Evolutionary conservation across 2,329 filamentous ascomycete species (phyloP).

Genomic region (Gaeumannomyces sp.): DNA sequence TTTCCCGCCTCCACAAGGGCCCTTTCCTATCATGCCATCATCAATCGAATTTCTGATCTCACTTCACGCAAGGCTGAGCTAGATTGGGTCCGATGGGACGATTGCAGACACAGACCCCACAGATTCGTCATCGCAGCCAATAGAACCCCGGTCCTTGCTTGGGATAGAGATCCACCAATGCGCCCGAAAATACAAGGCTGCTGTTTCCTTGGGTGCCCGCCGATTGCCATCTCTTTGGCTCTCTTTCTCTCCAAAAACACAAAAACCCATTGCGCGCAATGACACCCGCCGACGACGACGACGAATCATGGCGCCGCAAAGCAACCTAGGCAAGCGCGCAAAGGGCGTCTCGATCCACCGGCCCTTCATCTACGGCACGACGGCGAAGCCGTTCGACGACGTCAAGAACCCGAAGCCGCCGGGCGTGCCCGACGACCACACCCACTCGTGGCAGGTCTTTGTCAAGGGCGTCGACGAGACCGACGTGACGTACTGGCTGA

Average conservation of each 20-base stretch:
- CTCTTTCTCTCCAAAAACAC: background rate
- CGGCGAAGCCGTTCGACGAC: constrained; percentile 73
- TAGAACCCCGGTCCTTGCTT: background rate
- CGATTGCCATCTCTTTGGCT: background rate
- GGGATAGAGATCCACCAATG: background rate
- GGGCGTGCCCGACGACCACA: constrained; percentile 80
- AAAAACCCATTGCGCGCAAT: background rate
- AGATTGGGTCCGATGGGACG: background rate
- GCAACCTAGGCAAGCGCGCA: constrained; percentile 54
- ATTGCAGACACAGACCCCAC: background rate
- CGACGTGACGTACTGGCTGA: constrained; percentile 91
- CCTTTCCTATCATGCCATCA: background rate
- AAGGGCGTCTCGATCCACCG: constrained; percentile 60
- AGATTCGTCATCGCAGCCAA: background rate
- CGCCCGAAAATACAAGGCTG: background rate
- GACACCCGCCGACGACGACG: background rate
- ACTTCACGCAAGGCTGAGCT: background rate
- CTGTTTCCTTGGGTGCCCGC: background rate
- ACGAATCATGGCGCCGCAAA: constrained; percentile 50
- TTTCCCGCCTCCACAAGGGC: background rate
- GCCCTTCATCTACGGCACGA: constrained; percentile 69
- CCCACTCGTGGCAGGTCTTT: constrained; percentile 93
- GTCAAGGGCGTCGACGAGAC: constrained; percentile 85
- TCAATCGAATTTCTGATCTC: background rate
- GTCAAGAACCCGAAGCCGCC: constrained; percentile 70